Evolutionary conservation across 352 stramenopile genomes (phyloP), one percentile per base, ranked within the genome.

Genomic region (Phytopythium kandeliae): DNA sequence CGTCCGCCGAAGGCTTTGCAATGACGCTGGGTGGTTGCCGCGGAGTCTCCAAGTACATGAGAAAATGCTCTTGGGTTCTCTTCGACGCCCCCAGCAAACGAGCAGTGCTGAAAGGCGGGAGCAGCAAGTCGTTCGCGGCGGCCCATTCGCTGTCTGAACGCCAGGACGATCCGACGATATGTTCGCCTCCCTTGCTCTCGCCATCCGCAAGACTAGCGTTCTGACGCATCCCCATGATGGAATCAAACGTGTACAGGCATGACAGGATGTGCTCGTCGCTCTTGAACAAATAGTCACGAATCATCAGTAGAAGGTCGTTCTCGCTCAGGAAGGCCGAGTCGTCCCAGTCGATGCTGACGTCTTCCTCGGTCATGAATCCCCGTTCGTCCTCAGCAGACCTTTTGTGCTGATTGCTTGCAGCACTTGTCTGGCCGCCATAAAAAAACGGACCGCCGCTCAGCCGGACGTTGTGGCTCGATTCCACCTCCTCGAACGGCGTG

Each of bases 41-140:
- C 7, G 54, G 62, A 51, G 62, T 66, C 46, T 93, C 77, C 24
- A 95, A 48, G 62, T 92, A 93, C 76, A 95, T 92, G 19, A 95
- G 51, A 37, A 92, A 95, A 54, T 88, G 80, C 24, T 93, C 82
- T 17, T 76, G 85, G 17, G 72, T 81, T 25, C 79, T 53, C 33
- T 74, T 86, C 9, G 82, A 78, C 19, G 69, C 74, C 15, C 75
- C 73, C 11, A 95, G 48, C 22, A 95, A 59, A 22, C 85, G 74
- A 10, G 83, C 76, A 4, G 85, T 92, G 47, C 85, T 95, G 47
- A 95, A 95, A n/a, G 85, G 76, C 22, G 85, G 83, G 19, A 89
- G 58, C n/a, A 91, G 62, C 51, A 68, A 67, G 34, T 68, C 66
- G 26, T 74, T 77, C 52, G 64, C 62, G 21, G 71, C 71, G 10